A percentile compares a stretch with the other conserved stretches of the same genome.
Conservation (phyloP, 2,329 filamentous ascomycete species). For the Nigrospora osmanthi region DNA sequence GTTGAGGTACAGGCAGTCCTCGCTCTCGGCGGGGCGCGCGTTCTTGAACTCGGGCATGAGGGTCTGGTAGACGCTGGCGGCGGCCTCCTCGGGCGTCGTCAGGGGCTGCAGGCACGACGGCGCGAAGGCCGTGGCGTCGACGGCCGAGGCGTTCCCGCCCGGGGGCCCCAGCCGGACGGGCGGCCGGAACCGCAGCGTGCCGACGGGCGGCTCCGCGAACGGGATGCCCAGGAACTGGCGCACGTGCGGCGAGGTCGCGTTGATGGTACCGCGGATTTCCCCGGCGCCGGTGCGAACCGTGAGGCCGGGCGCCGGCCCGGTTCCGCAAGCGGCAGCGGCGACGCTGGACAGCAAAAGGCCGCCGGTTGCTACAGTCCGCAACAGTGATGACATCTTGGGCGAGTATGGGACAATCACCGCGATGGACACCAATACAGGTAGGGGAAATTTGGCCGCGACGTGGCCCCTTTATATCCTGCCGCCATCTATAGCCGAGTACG, state of each 20-base stretch:
- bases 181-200: conserved; percentile 36
- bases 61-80: conserved; percentile 12
- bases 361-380: too few relatives aligned
- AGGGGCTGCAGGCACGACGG: conserved; percentile 22
- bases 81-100: conserved; percentile 7
- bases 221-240: conserved; percentile 34
- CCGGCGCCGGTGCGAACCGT: conserved; percentile 14
- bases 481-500: too few relatives aligned
- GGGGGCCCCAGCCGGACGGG: conserved; percentile 17
- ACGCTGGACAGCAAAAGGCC: too few relatives aligned
- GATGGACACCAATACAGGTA: too few relatives aligned
- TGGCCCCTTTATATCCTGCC: too few relatives aligned
- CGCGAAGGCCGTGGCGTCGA: conserved; percentile 15
- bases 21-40: conserved; percentile 7
- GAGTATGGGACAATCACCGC: too few relatives aligned
- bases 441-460: too few relatives aligned
- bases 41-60: conserved; percentile 2
- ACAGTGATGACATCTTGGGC: too few relatives aligned
- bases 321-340: neutral
- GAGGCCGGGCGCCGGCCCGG: conserved; percentile 2
- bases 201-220: conserved; percentile 48
- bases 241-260: conserved; percentile 10
- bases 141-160: conserved; percentile 7
- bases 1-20: conserved; percentile 26
- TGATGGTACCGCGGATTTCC: conserved; percentile 12